These are phyloP conservation scores for Silene conica DNA, from an alignment of 148 eudicot species.

Conservation along the genomic window DNA sequence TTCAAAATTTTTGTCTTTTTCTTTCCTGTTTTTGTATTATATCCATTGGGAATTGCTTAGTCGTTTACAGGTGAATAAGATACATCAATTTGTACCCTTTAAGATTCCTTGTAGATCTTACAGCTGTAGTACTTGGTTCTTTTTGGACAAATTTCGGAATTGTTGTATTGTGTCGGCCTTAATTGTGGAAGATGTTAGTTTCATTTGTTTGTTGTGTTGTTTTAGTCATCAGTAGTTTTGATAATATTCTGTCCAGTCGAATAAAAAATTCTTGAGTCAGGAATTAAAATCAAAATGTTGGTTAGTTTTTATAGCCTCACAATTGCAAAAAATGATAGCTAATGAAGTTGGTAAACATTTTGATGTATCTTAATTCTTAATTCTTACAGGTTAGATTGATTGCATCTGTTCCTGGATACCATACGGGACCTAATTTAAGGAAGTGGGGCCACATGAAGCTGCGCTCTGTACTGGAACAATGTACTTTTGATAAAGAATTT, in stretches of 20 bases:
- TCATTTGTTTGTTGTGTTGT: no score
- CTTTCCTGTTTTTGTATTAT: background rate
- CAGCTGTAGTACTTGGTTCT: background rate
- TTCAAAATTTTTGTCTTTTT: background rate
- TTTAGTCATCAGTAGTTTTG: background rate
- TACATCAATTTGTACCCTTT: background rate
- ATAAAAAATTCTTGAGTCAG: background rate
- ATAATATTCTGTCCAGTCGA: background rate
- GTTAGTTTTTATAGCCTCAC: background rate
- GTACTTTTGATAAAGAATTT: conserved; percentile 63
- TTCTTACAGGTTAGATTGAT: conserved; percentile 84
- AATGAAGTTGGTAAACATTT: background rate
- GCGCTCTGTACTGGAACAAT: conserved; percentile 69
- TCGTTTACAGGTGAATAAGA: background rate
- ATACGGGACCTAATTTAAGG: conserved; percentile 66
- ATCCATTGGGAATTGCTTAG: background rate
- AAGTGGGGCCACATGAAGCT: conserved; percentile 98
- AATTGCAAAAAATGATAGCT: background rate
- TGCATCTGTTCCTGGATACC: conserved; percentile 98
- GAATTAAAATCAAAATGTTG: conserved; percentile 3
- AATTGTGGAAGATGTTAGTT: no score
- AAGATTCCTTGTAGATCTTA: background rate
- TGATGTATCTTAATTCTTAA: no score
- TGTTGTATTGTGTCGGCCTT: no score
- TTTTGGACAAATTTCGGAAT: background rate